phyloP scores from a whole-genome alignment of 441 rosid species.

The Euphorbia celastroides region DNA sequence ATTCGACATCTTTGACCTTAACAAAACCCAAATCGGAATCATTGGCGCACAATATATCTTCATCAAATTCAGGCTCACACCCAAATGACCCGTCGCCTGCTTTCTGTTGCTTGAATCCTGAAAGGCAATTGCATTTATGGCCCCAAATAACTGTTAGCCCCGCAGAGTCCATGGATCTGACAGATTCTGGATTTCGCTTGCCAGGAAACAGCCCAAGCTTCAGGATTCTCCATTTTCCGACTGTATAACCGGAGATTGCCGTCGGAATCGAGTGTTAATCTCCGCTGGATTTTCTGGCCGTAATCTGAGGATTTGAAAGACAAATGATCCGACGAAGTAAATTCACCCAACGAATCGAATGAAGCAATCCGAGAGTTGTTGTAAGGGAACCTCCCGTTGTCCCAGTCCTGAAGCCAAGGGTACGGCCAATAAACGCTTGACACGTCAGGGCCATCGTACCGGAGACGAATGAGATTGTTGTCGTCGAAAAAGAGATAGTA shows the following conservation, averaged over 20 bases:
- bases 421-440: conserved; percentile 23
- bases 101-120: conserved; percentile 11
- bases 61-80: conserved; percentile 15
- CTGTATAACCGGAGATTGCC: conserved; percentile 25
- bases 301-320: conserved; percentile 3
- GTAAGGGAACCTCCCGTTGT: conserved; percentile 3
- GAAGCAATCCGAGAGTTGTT: conserved; percentile 18
- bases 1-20: conserved; percentile 19
- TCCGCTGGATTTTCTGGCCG: conserved; percentile 10
- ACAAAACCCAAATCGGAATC: not conserved
- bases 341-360: conserved; percentile 12
- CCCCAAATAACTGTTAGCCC: conserved; percentile 18
- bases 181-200: conserved; percentile 16
- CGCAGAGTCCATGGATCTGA: conserved; percentile 24
- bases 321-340: conserved; percentile 12
- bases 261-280: conserved; percentile 19
- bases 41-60: conserved; percentile 3
- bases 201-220: conserved; percentile 21
- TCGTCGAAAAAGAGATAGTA: conserved; percentile 13
- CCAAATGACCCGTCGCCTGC: conserved; percentile 18
- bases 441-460: conserved; percentile 17
- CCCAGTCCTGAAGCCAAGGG: conserved; percentile 12
- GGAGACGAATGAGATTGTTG: conserved; percentile 15
- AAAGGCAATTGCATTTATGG: conserved; percentile 19
- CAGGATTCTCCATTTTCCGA: not conserved